Conservation (phyloP, 768 basidiomycete species). For the Rhizopogon rudus region DNA sequence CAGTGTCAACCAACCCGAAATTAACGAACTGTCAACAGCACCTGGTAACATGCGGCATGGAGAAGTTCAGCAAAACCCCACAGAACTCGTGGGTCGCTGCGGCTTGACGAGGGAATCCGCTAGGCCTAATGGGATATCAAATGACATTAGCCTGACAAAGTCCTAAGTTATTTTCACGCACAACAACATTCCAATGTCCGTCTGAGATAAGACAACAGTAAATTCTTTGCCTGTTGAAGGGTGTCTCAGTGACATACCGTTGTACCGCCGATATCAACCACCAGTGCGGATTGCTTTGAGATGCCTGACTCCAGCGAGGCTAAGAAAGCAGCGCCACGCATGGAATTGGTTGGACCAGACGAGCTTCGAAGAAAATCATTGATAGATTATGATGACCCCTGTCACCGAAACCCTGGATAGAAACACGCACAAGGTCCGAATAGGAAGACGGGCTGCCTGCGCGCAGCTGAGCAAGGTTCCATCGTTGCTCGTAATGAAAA, state of each 20-base stretch:
- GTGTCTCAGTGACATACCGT: constrained; percentile 29
- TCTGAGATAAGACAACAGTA: constrained; percentile 19
- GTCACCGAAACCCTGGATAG: constrained; percentile 12
- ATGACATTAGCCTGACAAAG: not conserved
- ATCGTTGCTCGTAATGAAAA: constrained; percentile 59
- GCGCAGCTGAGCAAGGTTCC: constrained; percentile 47
- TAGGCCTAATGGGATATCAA: constrained; percentile 29
- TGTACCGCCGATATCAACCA: constrained; percentile 63
- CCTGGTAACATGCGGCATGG: constrained; percentile 51
- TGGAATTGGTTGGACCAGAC: constrained; percentile 63
- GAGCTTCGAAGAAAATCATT: constrained; percentile 22
- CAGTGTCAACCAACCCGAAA: not conserved
- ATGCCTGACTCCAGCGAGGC: constrained; percentile 35
- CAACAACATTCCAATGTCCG: constrained; percentile 58
- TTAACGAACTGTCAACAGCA: constrained; percentile 8
- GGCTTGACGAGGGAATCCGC: constrained; percentile 59
- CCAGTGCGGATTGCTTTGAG: constrained; percentile 38
- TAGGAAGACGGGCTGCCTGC: constrained; percentile 51
- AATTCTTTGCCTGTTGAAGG: constrained; percentile 1
- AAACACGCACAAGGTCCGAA: constrained; percentile 47
- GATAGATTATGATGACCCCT: not conserved
- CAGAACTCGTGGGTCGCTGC: constrained; percentile 58
- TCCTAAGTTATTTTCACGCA: constrained; percentile 10
- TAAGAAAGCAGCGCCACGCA: constrained; percentile 62
- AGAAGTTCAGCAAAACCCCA: constrained; percentile 57